phyloP scores from a whole-genome alignment of 768 basidiomycete genomes.

The Lactifluus subvellereus region DNA sequence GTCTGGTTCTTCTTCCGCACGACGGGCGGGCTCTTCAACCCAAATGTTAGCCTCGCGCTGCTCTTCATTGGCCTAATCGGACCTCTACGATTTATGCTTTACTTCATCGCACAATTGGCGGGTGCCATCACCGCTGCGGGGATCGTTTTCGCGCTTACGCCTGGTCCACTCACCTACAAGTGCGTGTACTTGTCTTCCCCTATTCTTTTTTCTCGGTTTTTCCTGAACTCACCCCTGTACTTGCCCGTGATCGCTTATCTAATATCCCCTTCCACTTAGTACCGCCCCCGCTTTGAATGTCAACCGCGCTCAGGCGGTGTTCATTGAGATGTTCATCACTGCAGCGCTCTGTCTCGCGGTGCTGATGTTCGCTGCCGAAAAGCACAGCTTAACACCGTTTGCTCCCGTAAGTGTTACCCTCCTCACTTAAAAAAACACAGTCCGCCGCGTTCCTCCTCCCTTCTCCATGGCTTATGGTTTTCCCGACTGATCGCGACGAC shows the following conservation, averaged over 20 bases:
- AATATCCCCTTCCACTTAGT: slow-evolving; percentile 31
- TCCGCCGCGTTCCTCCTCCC: too few relatives aligned
- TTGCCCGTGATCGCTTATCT: background rate
- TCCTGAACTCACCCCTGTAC: background rate
- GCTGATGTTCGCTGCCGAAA: slow-evolving; percentile 71
- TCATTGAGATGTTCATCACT: slow-evolving; percentile 70
- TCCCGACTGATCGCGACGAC: background rate
- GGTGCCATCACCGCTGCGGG: slow-evolving; percentile 58
- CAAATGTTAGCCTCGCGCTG: slow-evolving; percentile 54
- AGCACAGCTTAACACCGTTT: slow-evolving; percentile 58
- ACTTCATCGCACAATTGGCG: slow-evolving; percentile 53
- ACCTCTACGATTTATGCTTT: slow-evolving; percentile 52
- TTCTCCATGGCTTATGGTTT: background rate
- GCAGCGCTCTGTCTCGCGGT: slow-evolving; percentile 53
- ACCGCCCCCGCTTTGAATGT: slow-evolving; percentile 42
- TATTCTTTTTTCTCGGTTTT: background rate
- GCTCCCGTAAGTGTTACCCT: slow-evolving; percentile 45
- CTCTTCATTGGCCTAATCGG: slow-evolving; percentile 50
- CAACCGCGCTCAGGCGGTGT: slow-evolving; percentile 53
- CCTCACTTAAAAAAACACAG: too few relatives aligned
- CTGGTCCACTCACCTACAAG: slow-evolving; percentile 51
- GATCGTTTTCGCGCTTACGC: slow-evolving; percentile 48
- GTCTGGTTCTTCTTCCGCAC: slow-evolving; percentile 65
- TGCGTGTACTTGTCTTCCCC: slow-evolving; percentile 28
- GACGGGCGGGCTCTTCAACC: slow-evolving; percentile 64